A percentile compares a stretch with the other conserved stretches of the same genome.
phyloP scores from a whole-genome alignment of 139 green algal genomes.

The Micromonas commoda region DNA sequence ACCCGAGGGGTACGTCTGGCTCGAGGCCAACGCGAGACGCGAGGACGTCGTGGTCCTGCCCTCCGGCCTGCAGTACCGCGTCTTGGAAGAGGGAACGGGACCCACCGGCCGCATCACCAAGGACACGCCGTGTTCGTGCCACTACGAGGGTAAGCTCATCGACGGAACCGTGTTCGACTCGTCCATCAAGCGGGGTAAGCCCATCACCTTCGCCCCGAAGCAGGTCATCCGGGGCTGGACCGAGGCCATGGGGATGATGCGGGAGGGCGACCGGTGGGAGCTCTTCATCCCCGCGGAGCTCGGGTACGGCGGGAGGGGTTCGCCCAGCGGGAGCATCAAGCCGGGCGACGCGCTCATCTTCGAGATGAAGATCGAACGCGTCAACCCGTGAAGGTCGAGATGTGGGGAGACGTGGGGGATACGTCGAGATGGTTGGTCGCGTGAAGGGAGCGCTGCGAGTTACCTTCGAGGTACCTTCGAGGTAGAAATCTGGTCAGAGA shows the following conservation, averaged over 20 bases:
- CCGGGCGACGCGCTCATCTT: slow-evolving; percentile 7
- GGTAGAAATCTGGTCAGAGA: too few relatives aligned
- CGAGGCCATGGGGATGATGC: slow-evolving; percentile 39
- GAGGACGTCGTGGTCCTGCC: not conserved
- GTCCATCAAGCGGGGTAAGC: slow-evolving; percentile 58
- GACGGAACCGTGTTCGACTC: slow-evolving; percentile 84
- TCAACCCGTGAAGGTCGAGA: not conserved
- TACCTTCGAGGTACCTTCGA: too few relatives aligned
- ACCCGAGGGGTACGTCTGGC: not conserved
- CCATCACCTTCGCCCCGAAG: slow-evolving; percentile 58
- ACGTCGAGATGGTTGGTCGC: too few relatives aligned
- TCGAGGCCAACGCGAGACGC: slow-evolving; percentile 3
- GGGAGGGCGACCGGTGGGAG: slow-evolving; percentile 4
- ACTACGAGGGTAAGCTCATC: slow-evolving; percentile 82
- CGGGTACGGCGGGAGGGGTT: slow-evolving; percentile 1
- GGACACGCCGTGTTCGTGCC: slow-evolving; percentile 22
- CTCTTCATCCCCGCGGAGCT: slow-evolving; percentile 2
- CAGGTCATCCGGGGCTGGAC: slow-evolving; percentile 89
- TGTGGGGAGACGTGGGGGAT: too few relatives aligned
- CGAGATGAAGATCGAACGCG: slow-evolving; percentile 2
- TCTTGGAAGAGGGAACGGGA: not conserved
- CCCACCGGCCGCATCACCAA: not conserved
- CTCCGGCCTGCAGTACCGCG: not conserved
- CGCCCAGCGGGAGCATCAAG: not conserved
- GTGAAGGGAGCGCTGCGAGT: too few relatives aligned